phyloP scores from a whole-genome alignment of 2,329 filamentous ascomycete genomes.

The Fusarium sp. region DNA sequence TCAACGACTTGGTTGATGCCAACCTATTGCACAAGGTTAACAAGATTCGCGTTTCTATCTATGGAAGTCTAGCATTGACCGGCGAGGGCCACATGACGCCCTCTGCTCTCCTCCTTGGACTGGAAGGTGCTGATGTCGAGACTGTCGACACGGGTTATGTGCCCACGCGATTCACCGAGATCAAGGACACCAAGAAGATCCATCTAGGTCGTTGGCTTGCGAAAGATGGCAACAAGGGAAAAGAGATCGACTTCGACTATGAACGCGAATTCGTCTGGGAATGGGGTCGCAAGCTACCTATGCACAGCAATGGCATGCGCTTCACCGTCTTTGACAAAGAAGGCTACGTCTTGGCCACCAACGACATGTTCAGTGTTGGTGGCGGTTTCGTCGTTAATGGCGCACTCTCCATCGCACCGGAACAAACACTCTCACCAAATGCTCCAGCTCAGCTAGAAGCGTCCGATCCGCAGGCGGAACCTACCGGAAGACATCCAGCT shows the following conservation, averaged over 20 bases:
- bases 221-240: constrained; percentile 50
- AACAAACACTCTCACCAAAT: constrained; percentile 26
- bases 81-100: constrained; percentile 66
- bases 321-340: constrained; percentile 62
- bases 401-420: constrained; percentile 56
- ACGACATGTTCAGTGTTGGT: constrained; percentile 64
- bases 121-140: constrained; percentile 62
- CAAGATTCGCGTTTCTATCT: constrained; percentile 61
- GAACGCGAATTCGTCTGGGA: constrained; percentile 62
- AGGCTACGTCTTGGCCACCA: constrained; percentile 59
- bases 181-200: constrained; percentile 59
- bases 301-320: constrained; percentile 65
- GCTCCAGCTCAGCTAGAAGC: constrained; percentile 19
- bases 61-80: constrained; percentile 62
- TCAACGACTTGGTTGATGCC: constrained; percentile 60
- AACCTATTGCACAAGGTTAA: constrained; percentile 58
- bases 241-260: constrained; percentile 62
- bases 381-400: constrained; percentile 66
- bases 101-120: constrained; percentile 60
- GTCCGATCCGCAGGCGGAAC: constrained; percentile 29
- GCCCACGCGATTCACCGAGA: constrained; percentile 57
- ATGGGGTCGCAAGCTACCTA: constrained; percentile 62
- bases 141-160: constrained; percentile 62
- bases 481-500: constrained; percentile 52
- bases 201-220: constrained; percentile 56